Evolutionary conservation across 2,329 filamentous ascomycete genomes (phyloP).

Genomic region (Fusarium annulatum): DNA sequence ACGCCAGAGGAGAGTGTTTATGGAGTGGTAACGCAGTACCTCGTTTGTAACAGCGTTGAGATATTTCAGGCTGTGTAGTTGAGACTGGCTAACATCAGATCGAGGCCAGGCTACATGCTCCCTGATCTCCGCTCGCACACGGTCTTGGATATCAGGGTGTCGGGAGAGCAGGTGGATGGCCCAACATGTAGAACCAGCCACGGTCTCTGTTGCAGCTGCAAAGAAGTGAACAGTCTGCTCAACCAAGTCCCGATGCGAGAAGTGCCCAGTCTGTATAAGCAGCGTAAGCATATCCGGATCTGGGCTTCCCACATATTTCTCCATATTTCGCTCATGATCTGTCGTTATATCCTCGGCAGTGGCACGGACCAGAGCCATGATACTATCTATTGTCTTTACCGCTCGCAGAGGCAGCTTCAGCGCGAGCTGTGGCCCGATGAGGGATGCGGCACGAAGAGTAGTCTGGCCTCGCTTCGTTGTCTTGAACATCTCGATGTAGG

Average conservation of each 20-base stretch:
- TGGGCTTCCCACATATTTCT: rapidly evolving
- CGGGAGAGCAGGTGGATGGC: neutral
- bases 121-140: neutral
- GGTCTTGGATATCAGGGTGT: neutral
- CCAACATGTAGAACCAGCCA: neutral
- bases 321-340: neutral
- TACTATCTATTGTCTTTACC: neutral
- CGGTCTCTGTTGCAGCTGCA: neutral
- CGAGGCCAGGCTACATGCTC: neutral
- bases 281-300: neutral
- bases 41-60: neutral
- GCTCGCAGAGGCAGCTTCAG: neutral
- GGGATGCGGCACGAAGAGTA: neutral
- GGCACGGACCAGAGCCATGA: neutral
- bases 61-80: neutral
- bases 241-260: neutral
- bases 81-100: neutral
- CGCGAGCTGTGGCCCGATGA: neutral
- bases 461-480: neutral
- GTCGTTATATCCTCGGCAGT: neutral
- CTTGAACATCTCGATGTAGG: neutral
- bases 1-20: neutral
- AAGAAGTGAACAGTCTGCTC: neutral
- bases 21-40: rapidly evolving
- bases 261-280: neutral